Base-by-base conservation (phyloP, 2,329 filamentous ascomycete species). In the Epichloe gansuensis region DNA sequence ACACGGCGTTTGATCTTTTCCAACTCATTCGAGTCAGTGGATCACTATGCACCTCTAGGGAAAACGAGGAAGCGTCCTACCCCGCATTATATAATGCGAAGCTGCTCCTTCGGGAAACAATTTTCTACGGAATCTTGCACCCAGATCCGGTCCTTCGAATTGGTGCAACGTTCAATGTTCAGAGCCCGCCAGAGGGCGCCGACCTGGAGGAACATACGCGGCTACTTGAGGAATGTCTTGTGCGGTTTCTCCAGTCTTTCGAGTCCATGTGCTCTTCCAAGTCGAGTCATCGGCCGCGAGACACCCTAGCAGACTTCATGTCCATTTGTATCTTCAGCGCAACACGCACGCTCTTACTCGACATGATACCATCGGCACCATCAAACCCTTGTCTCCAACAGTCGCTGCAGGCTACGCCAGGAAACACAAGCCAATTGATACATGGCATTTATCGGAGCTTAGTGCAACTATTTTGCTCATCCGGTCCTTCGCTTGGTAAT, bases 251-350 rank as follows among this genome's bases (percentile, higher is more conserved):
- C 23, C 72, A 75, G 54, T 71, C 74, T 0, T 74, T 81, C 50
- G 78, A 81, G 55, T 7, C 40, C 8, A 50, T 25, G 17, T 52
- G 53, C 42, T 64, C 63, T 4, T 67, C 67, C 17, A 68, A 72
- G 2, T 61, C 71, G 52, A 65, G 68, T 25, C 64, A 64, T 35
- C 63, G 64, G n/a, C 62, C 70, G 8, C 71, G 69, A 56, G 68
- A 68, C 51, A 78, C 75, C 72, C 61, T 79, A 15, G 74, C 77
- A 2, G 61, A 72, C 4, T 78, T 80, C 54, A 66, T 77, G 48
- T 74, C 78, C 12, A 62, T 81, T 17, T 80, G 77, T 60, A 74
- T 81, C n/a, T 79, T 81, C 58, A 80, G 76, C 59, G 67, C 77
- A 31, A 70, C 75, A 21, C 72, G 73, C 47, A 76, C 76, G 1